Percentiles rank a stretch among this genome's conserved stretches.
These are phyloP conservation scores for Lentinula raphanica DNA, from an alignment of 768 basidiomycete species.

Conservation along the genomic window DNA sequence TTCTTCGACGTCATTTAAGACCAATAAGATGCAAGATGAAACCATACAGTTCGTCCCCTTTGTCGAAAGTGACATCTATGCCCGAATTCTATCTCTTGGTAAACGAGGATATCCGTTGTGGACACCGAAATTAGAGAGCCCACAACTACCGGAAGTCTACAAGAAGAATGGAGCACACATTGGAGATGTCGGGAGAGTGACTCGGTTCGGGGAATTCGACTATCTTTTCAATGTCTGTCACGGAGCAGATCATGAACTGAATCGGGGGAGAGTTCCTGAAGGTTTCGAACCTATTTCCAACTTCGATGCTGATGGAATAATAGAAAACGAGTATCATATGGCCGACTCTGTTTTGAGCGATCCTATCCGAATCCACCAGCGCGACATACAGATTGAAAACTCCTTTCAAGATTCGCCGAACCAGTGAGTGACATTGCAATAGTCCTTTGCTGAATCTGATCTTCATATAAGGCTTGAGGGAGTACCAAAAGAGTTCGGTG, in stretches of 20 bases:
- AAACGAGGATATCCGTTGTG: slow-evolving; percentile 1
- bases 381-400: background rate
- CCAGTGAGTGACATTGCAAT: background rate
- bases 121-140: background rate
- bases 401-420: too few species aligned
- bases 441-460: background rate
- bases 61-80: background rate
- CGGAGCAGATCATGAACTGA: background rate
- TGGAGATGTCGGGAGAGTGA: slow-evolving; percentile 2
- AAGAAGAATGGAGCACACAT: background rate
- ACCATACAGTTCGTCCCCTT: too few species aligned
- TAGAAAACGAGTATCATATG: background rate
- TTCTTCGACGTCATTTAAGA: background rate
- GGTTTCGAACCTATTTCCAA: background rate
- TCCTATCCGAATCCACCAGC: background rate
- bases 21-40: too few species aligned
- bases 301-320: background rate
- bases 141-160: background rate
- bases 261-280: background rate
- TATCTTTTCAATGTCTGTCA: slow-evolving; percentile 4
- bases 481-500: background rate
- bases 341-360: background rate
- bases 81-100: background rate
- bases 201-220: background rate
- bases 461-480: background rate